A percentile compares a stretch with the other conserved stretches of the same genome.
phyloP scores from a whole-genome alignment of 2,329 filamentous ascomycete species.

The Paracoccidioides brasiliensis region DNA sequence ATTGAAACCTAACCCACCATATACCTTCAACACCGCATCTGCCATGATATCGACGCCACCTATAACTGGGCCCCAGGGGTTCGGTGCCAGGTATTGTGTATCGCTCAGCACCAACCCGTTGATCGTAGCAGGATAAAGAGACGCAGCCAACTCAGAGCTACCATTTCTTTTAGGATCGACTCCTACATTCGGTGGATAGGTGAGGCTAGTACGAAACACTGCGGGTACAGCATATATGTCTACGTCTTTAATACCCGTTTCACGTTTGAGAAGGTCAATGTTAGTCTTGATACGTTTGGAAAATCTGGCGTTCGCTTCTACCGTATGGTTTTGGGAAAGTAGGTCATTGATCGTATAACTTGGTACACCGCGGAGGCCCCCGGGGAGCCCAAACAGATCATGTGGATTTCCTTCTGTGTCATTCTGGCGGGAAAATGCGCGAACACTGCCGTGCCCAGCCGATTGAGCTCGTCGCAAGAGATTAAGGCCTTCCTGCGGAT shows the following conservation, averaged over 20 bases:
- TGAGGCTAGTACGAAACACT: conserved; percentile 4
- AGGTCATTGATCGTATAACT: conserved; percentile 6
- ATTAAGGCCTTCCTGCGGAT: conserved; percentile 14
- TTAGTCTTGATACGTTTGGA: conserved; percentile 3
- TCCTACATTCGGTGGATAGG: neutral
- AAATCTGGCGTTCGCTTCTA: conserved; percentile 3
- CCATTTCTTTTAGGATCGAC: neutral
- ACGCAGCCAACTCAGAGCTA: neutral
- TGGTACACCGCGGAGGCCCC: conserved; percentile 6
- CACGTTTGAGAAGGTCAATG: conserved; percentile 4
- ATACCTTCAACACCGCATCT: conserved; percentile 5
- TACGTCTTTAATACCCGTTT: conserved; percentile 6
- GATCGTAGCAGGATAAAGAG: conserved; percentile 7
- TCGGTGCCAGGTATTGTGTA: conserved; percentile 9
- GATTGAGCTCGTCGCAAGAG: conserved; percentile 14
- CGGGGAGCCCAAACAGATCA: conserved; percentile 2
- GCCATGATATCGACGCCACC: conserved; percentile 12
- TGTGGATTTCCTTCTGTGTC: neutral
- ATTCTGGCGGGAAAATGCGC: conserved; percentile 7
- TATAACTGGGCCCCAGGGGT: conserved; percentile 14
- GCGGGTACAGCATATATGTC: conserved; percentile 6
- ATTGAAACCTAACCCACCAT: conserved; percentile 8
- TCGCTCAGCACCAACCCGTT: conserved; percentile 11
- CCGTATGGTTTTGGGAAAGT: conserved; percentile 2
- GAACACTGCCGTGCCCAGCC: conserved; percentile 15